Evolutionary conservation across 495 filamentous ascomycete species (phyloP).

Genomic region (Parathielavia appendiculata): DNA sequence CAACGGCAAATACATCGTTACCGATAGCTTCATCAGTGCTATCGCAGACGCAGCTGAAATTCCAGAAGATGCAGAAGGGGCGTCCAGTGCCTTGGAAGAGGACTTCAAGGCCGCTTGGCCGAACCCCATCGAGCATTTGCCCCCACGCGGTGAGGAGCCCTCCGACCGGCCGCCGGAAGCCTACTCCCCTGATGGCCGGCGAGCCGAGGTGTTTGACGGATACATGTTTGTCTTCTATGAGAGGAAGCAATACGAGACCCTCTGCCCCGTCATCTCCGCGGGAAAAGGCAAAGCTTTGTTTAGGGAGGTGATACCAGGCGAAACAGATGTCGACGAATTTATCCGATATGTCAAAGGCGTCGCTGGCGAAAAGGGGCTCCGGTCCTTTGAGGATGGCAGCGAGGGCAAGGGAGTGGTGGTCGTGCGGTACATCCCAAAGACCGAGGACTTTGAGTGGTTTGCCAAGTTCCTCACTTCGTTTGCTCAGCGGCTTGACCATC

Average conservation of each 20-base stretch:
- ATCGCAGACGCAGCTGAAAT: conserved; percentile 63
- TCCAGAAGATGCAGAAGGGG: conserved; percentile 48
- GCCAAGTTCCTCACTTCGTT: conserved; percentile 60
- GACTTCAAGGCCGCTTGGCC: conserved; percentile 86
- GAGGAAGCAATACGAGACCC: conserved; percentile 66
- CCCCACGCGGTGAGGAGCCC: conserved; percentile 70
- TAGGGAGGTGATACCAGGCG: conserved; percentile 54
- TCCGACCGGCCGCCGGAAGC: conserved; percentile 53
- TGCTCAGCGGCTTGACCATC: conserved; percentile 65
- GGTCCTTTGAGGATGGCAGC: conserved; percentile 55
- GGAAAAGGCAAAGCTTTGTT: conserved; percentile 78
- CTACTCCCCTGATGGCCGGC: conserved; percentile 62
- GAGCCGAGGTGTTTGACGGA: conserved; percentile 72
- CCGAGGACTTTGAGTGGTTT: conserved; percentile 61
- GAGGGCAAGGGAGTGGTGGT: conserved; percentile 69
- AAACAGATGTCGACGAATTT: conserved; percentile 71
- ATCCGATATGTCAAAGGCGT: conserved; percentile 69
- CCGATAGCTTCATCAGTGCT: conserved; percentile 62
- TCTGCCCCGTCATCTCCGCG: conserved; percentile 66
- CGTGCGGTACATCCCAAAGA: conserved; percentile 66
- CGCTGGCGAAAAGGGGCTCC: conserved; percentile 65
- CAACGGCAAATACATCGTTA: conserved; percentile 75
- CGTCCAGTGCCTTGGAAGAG: conserved; percentile 62
- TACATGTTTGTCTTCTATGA: conserved; percentile 89
- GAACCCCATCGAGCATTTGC: conserved; percentile 62